Conservation (phyloP, 495 filamentous ascomycete genomes). For the Hyphodiscus hymeniophilus region DNA sequence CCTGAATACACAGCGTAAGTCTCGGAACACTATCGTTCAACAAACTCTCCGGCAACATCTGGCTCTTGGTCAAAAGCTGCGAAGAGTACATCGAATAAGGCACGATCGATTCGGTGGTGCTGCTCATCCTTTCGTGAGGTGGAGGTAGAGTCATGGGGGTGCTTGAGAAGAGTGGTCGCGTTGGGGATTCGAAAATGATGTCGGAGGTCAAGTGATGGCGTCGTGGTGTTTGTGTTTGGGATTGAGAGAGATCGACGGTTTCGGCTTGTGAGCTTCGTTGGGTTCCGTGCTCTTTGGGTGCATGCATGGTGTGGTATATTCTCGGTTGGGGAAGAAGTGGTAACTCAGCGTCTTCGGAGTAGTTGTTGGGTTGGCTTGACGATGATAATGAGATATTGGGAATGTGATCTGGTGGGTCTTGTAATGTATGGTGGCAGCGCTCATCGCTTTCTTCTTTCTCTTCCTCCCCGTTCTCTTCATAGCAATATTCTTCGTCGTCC, state of each 20-base stretch:
- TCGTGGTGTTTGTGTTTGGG: conserved; percentile 20
- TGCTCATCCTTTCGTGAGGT: background rate
- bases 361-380: background rate
- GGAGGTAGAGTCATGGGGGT: conserved; percentile 3
- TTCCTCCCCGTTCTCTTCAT: too few relatives aligned
- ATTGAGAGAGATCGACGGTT: conserved; percentile 20
- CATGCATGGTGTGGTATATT: background rate
- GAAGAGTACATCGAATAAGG: conserved; percentile 29
- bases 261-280: conserved; percentile 12
- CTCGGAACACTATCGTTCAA: conserved; percentile 36
- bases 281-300: background rate
- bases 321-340: too few relatives aligned
- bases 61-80: conserved; percentile 35
- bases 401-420: background rate
- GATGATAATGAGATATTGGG: background rate
- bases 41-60: conserved; percentile 47
- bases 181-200: conserved; percentile 19
- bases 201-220: conserved; percentile 4
- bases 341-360: too few relatives aligned
- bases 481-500: too few relatives aligned
- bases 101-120: background rate
- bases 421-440: background rate
- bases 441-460: too few relatives aligned
- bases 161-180: conserved; percentile 12
- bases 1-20: conserved; percentile 34